A percentile compares a stretch with the other conserved stretches of the same genome.
Evolutionary conservation across 768 basidiomycete species (phyloP).

Genomic region (Fibroporia radiculosa): DNA sequence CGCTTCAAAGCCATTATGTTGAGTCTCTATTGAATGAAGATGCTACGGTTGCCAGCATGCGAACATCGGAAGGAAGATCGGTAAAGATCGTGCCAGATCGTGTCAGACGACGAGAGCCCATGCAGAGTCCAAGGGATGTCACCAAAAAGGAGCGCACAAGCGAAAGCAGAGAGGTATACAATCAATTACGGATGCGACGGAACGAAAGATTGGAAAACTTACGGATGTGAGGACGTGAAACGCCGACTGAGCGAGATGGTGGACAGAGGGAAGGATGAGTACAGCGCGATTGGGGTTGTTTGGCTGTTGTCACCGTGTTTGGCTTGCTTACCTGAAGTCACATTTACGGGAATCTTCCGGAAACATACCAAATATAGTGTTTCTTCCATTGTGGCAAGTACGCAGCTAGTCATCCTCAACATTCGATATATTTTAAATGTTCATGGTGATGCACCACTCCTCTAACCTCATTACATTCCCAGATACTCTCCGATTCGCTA

Average conservation of each 20-base stretch:
- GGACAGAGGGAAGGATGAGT: slow-evolving; percentile 17
- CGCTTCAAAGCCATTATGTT: slow-evolving; percentile 89
- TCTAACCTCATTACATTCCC: too few relatives aligned
- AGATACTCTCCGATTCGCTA: too few relatives aligned
- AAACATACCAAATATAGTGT: slow-evolving; percentile 4
- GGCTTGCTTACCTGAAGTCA: slow-evolving; percentile 14
- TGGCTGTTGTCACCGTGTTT: slow-evolving; percentile 16
- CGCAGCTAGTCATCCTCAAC: background rate
- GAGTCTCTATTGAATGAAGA: slow-evolving; percentile 8
- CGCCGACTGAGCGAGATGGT: slow-evolving; percentile 22
- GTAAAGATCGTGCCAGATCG: slow-evolving; percentile 32
- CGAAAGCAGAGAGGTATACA: background rate
- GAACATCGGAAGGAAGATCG: slow-evolving; percentile 25
- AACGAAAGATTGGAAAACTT: background rate
- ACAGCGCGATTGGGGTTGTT: slow-evolving; percentile 8
- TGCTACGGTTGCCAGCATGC: too few relatives aligned
- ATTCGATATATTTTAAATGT: too few relatives aligned
- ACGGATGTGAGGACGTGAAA: slow-evolving; percentile 4
- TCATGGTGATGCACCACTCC: too few relatives aligned
- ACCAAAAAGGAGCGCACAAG: slow-evolving; percentile 1
- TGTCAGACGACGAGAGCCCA: slow-evolving; percentile 8
- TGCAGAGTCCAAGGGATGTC: too few relatives aligned
- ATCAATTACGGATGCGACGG: background rate
- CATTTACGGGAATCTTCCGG: slow-evolving; percentile 8
- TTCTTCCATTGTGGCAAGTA: background rate